phyloP scores from a whole-genome alignment of 768 basidiomycete genomes.

The Boletus eberwhitei region DNA sequence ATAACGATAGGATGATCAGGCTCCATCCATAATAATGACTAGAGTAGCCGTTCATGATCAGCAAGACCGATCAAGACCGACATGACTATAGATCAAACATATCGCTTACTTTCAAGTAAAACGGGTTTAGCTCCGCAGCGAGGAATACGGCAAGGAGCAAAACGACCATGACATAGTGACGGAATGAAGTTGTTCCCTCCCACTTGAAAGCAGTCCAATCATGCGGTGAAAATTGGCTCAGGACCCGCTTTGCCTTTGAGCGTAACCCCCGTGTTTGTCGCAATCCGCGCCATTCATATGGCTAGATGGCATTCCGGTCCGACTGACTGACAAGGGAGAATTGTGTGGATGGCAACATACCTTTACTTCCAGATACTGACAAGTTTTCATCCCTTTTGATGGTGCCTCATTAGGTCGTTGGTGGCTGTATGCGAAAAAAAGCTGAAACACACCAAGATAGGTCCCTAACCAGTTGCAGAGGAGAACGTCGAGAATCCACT shows the following conservation, averaged over 20 bases:
- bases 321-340: background rate
- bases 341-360: conserved; percentile 33
- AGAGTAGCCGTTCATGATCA: conserved; percentile 34
- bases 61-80: conserved; percentile 23
- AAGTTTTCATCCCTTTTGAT: conserved; percentile 84
- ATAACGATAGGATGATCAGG: conserved; percentile 86
- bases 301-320: conserved; percentile 40
- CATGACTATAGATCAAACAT: conserved; percentile 1
- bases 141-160: conserved; percentile 74
- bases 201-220: conserved; percentile 88
- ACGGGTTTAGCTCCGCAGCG: conserved; percentile 82
- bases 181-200: conserved; percentile 75
- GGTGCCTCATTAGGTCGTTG: conserved; percentile 13
- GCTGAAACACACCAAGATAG: conserved; percentile 56
- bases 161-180: conserved; percentile 73
- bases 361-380: conserved; percentile 86
- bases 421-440: conserved; percentile 8
- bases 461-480: conserved; percentile 88
- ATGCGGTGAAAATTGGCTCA: conserved; percentile 83
- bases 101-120: conserved; percentile 73
- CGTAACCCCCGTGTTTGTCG: conserved; percentile 74
- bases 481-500: conserved; percentile 88
- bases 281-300: conserved; percentile 83
- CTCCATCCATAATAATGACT: conserved; percentile 76
- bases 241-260: conserved; percentile 73